Percentiles rank a stretch among this genome's conserved stretches.
Evolutionary conservation across 164 flowering plant genomes (phyloP).

Genomic region (Amborella trichopoda): DNA sequence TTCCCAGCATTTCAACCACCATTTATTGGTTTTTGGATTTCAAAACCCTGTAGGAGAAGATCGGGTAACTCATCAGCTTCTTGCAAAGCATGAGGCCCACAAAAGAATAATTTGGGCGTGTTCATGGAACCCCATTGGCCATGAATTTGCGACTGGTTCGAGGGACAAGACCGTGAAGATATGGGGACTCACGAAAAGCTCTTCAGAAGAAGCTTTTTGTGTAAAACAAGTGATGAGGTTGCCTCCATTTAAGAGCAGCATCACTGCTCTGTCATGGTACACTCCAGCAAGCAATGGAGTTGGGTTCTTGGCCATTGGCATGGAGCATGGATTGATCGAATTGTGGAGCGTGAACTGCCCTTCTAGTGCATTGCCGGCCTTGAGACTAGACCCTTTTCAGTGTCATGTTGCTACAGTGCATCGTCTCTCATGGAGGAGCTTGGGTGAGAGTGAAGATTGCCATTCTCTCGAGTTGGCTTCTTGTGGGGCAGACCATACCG

Average conservation of each 20-base stretch:
- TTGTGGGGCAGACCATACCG: slow-evolving; percentile 84
- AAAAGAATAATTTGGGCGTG: slow-evolving; percentile 97
- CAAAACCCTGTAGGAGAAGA: slow-evolving; percentile 21
- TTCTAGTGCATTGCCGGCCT: slow-evolving; percentile 22
- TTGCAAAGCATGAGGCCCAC: slow-evolving; percentile 78
- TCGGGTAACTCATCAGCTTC: slow-evolving; percentile 40
- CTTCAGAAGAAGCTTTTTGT: slow-evolving; percentile 25
- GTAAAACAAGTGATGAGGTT: slow-evolving; percentile 51
- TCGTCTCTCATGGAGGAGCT: slow-evolving; percentile 59
- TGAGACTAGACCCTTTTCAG: slow-evolving; percentile 43
- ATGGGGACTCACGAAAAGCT: slow-evolving; percentile 35
- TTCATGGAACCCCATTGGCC: slow-evolving; percentile 85
- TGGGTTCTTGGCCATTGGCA: slow-evolving; percentile 77
- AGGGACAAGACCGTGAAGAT: slow-evolving; percentile 91
- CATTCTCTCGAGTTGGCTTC: slow-evolving; percentile 66
- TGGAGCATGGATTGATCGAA: slow-evolving; percentile 83
- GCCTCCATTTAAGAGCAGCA: slow-evolving; percentile 54
- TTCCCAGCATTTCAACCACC: too few relatives aligned
- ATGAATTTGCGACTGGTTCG: slow-evolving; percentile 91
- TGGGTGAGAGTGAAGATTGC: slow-evolving; percentile 15
- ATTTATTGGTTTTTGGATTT: too few relatives aligned
- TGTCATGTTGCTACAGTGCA: slow-evolving; percentile 82
- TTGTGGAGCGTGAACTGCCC: slow-evolving; percentile 37
- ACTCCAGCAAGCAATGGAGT: slow-evolving; percentile 21
- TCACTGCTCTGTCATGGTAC: slow-evolving; percentile 83